Evolutionary conservation across 2,329 filamentous ascomycete genomes (phyloP).

Genomic region (Sporothrix luriei): DNA sequence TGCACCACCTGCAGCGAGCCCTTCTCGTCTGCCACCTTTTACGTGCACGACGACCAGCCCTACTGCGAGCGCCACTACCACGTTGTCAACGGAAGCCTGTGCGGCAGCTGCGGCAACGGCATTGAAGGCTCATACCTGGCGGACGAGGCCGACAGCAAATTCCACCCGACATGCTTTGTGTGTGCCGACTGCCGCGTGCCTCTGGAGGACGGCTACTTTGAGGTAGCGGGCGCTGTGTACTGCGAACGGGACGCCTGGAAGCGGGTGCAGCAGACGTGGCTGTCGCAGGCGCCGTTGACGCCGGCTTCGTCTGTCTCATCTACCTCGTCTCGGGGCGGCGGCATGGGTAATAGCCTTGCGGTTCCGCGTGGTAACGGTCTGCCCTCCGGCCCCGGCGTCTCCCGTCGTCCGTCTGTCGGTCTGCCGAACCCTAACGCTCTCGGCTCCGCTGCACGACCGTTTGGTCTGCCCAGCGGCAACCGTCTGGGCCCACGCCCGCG

Average conservation of each 20-base stretch:
- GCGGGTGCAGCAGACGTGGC: conserved; percentile 44
- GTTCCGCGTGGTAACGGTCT: conserved; percentile 22
- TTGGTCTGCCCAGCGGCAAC: conserved; percentile 43
- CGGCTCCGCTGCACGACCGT: conserved; percentile 36
- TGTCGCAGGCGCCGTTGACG: background rate
- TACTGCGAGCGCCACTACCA: conserved; percentile 95
- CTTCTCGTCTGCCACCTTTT: conserved; percentile 87
- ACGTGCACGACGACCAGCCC: conserved; percentile 82
- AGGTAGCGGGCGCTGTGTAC: conserved; percentile 76
- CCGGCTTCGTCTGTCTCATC: background rate
- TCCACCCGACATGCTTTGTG: conserved; percentile 83
- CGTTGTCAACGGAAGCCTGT: conserved; percentile 83
- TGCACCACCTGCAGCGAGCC: conserved; percentile 80
- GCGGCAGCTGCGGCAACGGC: conserved; percentile 74
- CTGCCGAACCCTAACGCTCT: conserved; percentile 27
- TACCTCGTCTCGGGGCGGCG: background rate
- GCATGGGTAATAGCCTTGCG: conserved; percentile 22
- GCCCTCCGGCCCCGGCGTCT: conserved; percentile 29
- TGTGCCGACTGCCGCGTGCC: conserved; percentile 76
- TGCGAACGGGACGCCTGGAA: conserved; percentile 84
- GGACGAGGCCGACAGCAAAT: conserved; percentile 75
- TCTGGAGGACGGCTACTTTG: conserved; percentile 85
- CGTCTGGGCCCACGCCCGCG: conserved; percentile 42
- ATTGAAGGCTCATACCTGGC: conserved; percentile 95
- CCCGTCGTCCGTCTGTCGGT: conserved; percentile 27